These are phyloP conservation scores for Coffea humblotiana DNA, from an alignment of 305 asterid species.

Conservation along the genomic window DNA sequence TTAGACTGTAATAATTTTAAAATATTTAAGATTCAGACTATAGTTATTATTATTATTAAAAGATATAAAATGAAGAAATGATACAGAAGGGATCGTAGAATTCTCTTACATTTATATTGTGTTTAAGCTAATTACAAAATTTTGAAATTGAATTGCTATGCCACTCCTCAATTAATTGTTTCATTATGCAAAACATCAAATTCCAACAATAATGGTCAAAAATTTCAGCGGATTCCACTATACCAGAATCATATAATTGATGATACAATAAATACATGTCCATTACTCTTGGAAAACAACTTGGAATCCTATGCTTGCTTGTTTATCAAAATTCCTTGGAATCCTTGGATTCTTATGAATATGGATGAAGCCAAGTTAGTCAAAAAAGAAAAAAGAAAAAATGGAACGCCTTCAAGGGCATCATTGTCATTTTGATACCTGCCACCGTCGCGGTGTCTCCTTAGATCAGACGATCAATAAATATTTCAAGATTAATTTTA, in stretches of 20 bases:
- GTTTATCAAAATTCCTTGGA: not conserved
- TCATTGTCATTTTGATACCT: conserved; percentile 13
- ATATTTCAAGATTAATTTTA: conserved; percentile 35
- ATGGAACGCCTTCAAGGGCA: conserved; percentile 17
- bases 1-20: too few relatives aligned
- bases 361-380: not conserved
- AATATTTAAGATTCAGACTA: too few relatives aligned
- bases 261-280: not conserved
- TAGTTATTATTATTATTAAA: too few relatives aligned
- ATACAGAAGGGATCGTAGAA: too few relatives aligned
- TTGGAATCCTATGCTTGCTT: conserved; percentile 16
- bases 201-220: too few relatives aligned
- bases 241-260: not conserved
- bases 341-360: not conserved
- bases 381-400: not conserved
- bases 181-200: too few relatives aligned
- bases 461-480: conserved; percentile 26
- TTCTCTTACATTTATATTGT: not conserved
- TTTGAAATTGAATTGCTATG: not conserved
- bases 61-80: too few relatives aligned
- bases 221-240: too few relatives aligned
- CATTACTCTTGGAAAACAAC: not conserved
- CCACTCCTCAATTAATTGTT: too few relatives aligned
- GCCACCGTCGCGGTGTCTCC: conserved; percentile 4
- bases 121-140: not conserved